These are phyloP conservation scores for Pleurotus djamor DNA, from an alignment of 768 basidiomycete species.

Conservation along the genomic window DNA sequence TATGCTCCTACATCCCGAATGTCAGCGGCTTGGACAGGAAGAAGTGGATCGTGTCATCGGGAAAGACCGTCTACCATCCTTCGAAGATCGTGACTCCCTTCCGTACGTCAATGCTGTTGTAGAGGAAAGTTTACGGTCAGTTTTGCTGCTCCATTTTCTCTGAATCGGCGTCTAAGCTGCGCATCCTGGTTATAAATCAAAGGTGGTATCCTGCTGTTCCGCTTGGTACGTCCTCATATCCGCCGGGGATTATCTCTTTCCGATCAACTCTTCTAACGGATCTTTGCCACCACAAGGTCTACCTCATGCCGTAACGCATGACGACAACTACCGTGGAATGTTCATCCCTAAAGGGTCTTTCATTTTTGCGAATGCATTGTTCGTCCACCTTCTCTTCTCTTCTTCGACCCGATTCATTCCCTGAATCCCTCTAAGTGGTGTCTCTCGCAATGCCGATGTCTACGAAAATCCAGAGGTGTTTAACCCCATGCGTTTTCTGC, in stretches of 20 bases:
- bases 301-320: constrained; percentile 49
- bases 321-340: constrained; percentile 45
- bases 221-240: background rate
- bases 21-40: constrained; percentile 20
- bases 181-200: background rate
- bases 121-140: constrained; percentile 35
- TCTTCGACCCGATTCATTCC: background rate
- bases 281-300: constrained; percentile 20
- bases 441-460: constrained; percentile 20
- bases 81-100: constrained; percentile 29
- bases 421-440: constrained; percentile 12
- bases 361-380: constrained; percentile 31
- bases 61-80: constrained; percentile 36
- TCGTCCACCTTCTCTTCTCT: background rate
- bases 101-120: constrained; percentile 33
- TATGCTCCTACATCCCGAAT: constrained; percentile 24
- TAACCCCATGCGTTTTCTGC: constrained; percentile 45
- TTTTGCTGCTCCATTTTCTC: constrained; percentile 15
- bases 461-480: constrained; percentile 43
- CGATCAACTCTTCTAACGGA: background rate
- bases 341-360: constrained; percentile 44
- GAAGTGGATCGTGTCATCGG: constrained; percentile 27
- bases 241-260: background rate
- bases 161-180: background rate
- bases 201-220: background rate